Conservation (phyloP, 495 filamentous ascomycete species). For the Baudoinia panamericana region DNA sequence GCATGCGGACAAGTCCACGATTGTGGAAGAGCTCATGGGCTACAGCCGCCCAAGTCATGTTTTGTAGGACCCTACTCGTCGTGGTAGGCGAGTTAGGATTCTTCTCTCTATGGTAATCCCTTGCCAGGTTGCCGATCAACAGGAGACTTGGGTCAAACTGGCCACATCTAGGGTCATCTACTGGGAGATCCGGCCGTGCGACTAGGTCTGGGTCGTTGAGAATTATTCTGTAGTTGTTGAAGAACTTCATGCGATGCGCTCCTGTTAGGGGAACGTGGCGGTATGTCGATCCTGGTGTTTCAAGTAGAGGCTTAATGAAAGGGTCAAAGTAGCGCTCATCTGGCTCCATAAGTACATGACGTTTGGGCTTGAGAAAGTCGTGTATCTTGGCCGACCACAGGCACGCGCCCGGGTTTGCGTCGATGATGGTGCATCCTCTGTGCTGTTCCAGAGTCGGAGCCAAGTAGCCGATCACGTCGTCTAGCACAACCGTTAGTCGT, state of each 20-base stretch:
- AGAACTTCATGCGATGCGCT: conserved; percentile 8
- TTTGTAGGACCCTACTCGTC: neutral
- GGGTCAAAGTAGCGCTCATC: conserved; percentile 38
- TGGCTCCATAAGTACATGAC: conserved; percentile 69
- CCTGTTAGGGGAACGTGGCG: conserved; percentile 12
- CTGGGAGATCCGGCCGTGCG: neutral
- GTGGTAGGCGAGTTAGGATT: neutral
- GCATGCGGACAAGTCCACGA: conserved; percentile 15
- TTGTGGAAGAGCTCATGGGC: conserved; percentile 5
- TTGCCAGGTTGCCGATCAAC: conserved; percentile 13
- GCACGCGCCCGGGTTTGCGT: conserved; percentile 67
- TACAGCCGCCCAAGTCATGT: conserved; percentile 1
- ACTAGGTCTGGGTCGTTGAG: conserved; percentile 3
- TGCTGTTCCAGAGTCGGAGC: conserved; percentile 48
- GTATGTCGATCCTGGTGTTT: conserved; percentile 42
- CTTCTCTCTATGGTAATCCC: neutral
- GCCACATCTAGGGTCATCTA: conserved; percentile 2
- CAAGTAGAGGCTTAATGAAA: conserved; percentile 49
- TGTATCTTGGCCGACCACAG: conserved; percentile 65
- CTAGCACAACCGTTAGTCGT: conserved; percentile 8
- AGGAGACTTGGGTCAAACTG: conserved; percentile 12
- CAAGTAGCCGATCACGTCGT: conserved; percentile 30
- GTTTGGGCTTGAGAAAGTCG: conserved; percentile 56
- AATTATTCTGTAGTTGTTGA: neutral
- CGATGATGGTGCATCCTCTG: conserved; percentile 63